Conservation (phyloP, 176 grass and related monocot species). For the Phoenix dactylifera region DNA sequence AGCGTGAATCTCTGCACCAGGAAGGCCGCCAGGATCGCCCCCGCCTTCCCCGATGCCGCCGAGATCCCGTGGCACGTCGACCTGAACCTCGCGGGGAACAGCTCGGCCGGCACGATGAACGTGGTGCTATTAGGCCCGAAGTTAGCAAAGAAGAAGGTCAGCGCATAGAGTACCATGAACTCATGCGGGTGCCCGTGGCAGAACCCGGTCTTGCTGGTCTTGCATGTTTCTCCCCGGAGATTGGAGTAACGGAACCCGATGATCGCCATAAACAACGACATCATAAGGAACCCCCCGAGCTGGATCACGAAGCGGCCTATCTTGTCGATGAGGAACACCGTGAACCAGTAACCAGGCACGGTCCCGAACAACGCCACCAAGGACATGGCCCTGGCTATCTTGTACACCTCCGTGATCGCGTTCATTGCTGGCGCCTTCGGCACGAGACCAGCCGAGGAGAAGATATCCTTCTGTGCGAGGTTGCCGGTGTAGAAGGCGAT, state of each 20-base stretch:
- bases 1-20: too few species aligned
- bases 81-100: too few species aligned
- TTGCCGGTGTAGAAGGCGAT: constrained; percentile 91
- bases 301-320: not conserved
- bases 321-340: not conserved
- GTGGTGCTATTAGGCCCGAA: too few species aligned
- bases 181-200: too few species aligned
- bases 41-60: too few species aligned
- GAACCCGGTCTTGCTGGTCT: too few species aligned
- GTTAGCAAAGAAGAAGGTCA: too few species aligned
- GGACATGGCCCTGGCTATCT: constrained; percentile 37
- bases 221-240: too few species aligned
- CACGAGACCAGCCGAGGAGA: constrained; percentile 40
- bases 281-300: not conserved
- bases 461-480: constrained; percentile 85
- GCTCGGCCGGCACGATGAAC: too few species aligned
- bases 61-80: too few species aligned
- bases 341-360: constrained; percentile 67
- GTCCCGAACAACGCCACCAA: constrained; percentile 64
- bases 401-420: constrained; percentile 53
- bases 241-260: not conserved
- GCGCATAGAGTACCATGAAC: too few species aligned
- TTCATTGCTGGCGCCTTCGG: constrained; percentile 36
- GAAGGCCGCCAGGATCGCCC: too few species aligned
- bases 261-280: constrained; percentile 2